A percentile compares a stretch with the other conserved stretches of the same genome.
Evolutionary conservation across 2,329 filamentous ascomycete species (phyloP).

Genomic region (Monilinia vaccinii-corymbosi): DNA sequence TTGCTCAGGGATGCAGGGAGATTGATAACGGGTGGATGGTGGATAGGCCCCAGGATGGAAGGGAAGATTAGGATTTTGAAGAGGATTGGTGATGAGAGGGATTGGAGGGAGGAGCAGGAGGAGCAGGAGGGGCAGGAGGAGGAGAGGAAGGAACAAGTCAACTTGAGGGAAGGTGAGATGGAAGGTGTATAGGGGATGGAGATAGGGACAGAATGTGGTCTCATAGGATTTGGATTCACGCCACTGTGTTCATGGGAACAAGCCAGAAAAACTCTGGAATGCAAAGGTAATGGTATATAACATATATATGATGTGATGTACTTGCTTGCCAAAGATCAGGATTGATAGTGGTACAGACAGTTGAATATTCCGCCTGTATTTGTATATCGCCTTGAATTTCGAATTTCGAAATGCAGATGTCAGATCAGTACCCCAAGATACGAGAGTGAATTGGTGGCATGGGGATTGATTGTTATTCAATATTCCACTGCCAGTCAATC

Average conservation of each 20-base stretch:
- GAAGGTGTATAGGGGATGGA: background rate
- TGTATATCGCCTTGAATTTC: background rate
- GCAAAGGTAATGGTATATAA: background rate
- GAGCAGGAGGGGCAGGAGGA: background rate
- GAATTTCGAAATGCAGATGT: too few species aligned
- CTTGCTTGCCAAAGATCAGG: background rate
- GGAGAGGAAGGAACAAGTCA: background rate
- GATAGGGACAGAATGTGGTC: background rate
- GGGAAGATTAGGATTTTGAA: slow-evolving; percentile 31
- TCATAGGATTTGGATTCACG: background rate
- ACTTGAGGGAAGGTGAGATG: background rate
- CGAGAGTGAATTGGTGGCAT: background rate
- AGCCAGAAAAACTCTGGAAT: background rate
- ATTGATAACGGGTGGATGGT: slow-evolving; percentile 49
- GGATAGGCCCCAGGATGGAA: slow-evolving; percentile 53
- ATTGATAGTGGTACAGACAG: background rate
- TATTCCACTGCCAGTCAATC: background rate
- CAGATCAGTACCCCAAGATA: background rate
- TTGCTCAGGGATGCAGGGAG: slow-evolving; percentile 33
- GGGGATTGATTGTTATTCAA: background rate
- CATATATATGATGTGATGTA: background rate
- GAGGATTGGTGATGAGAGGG: slow-evolving; percentile 15
- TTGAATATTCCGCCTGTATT: background rate
- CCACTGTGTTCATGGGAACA: background rate
- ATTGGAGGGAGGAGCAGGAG: background rate